Base-by-base conservation (phyloP, 1,284 basidiomycete genomes). In the Cryptococcus sp. region DNA sequence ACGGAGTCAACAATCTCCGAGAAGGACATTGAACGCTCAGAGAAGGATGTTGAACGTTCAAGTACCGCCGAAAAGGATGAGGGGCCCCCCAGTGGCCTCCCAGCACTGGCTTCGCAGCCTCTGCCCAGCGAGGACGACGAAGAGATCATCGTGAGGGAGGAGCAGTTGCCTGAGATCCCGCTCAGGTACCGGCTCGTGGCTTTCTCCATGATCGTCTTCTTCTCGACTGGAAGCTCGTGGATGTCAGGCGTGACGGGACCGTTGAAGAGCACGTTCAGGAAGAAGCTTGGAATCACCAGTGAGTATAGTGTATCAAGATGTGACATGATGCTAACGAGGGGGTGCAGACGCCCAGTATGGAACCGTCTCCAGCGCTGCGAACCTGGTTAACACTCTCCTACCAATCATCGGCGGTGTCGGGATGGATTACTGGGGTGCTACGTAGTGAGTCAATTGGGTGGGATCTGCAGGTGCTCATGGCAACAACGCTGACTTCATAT, bases 371-470 rank as follows among this genome's bases (percentile, higher is more conserved):
- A 76, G 75, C 4, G 74, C 77, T 3, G 62, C 67, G 11, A 70
- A 64, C 50, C 68, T 79, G 18, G 71, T 78, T 61, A 79, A 79
- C 56, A 75, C 75, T 1, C 59, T 79, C 18, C 62, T 80, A 5
- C 79, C 79, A 3, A 69, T 80, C 51, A 69, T 80, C 16, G 74
- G 75, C 3, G 79, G 79, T 38, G 66, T 77, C 38, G 64, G 71
- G 13, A 77, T 80, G 64, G 79, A 80, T 62, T 76, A 77, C 54
- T 78, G 72, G 57, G 78, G 74, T 7, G 63, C 63, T 0, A 64
- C 67, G 0, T 67, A 70, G 65, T 68, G 43, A 53, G 67, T 62
- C 39, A n/a, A n/a, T n/a, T n/a, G n/a, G n/a, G n/a, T 21, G 21
- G 20, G 23, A n/a, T 23, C 24, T 21, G 9, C 11, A 16, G 33